Base-by-base conservation (phyloP, 176 grass and related monocot species). In the Leersia perrieri region DNA sequence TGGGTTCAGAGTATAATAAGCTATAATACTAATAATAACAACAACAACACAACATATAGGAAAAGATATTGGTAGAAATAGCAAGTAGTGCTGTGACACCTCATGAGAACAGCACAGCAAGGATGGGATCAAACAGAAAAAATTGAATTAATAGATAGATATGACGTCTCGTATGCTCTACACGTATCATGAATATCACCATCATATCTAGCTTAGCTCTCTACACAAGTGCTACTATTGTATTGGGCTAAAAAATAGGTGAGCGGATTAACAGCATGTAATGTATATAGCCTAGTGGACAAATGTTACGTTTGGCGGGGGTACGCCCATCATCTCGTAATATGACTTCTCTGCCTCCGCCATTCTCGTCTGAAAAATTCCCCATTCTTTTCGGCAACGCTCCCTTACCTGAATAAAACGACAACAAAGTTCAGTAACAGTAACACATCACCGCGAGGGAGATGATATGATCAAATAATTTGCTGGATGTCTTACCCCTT, bases 371-470 rank as follows among this genome's bases (percentile, higher is more conserved):
- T 90, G 89, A 70, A 94, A 92, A 27, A 94, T 87, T 28, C 81
- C 86, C 91, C 94, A 97, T 44, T 97, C 92, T 68, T 94, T 92
- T 36, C 87, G 82, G 77, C 91, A 94, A 44, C 94, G 85, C 57
- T 90, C 94, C 57, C 85, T 85, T 65, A 95, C 93, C 93, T 95
- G 66, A 51, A 75, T 34, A 58, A 75, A 47, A 44, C 30, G 4
- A 64, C 12, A 61, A 38, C 23, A n/a, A 28, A 80, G 20, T 45
- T 66, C 35, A 75, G 9, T 35, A 15, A 76, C 68, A 55, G 33
- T 30, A 67, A 35, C 79, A 82, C 30, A 70, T 5, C 7, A 11
- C 45, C 13, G 60, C 30, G 13, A 51, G 28, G 27, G 35, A 40
- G 18, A 72, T 22, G 1, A 53, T 53, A n/a, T 7, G 7, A n/a